Evolutionary conservation across 176 grass and related monocot species (phyloP), one percentile per base, ranked within the genome.

Genomic region (Aegilops umbellulata): DNA sequence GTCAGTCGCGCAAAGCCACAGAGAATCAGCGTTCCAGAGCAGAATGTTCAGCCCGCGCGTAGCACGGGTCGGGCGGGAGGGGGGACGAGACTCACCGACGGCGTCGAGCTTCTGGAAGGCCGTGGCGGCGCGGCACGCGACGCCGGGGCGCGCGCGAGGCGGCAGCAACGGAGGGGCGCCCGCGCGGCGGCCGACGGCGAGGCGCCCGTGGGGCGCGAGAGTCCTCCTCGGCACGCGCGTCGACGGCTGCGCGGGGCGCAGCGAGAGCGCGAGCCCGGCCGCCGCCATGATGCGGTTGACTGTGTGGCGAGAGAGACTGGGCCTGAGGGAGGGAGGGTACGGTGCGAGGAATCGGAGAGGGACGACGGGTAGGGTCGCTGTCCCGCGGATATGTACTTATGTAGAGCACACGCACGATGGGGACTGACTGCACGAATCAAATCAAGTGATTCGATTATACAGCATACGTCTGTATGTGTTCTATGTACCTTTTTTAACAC

Each of bases 61-160:
- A 46, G 42, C 42, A 46, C 42, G 42, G 11, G 16, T 16, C 67
- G 35, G 12, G 9, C 68, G 22, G 53, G 53, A 15, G 49, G 0
- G 5, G 5, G 15, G 17, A 19, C 0, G 71, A 2, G 8, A 25
- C 89, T 90, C 75, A 90, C 89, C 65, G 74, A 75, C 67, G 85
- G 89, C 85, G 8, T 90, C 85, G 20, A 90, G 85, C 76, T 80
- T 69, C 22, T 84, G 85, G 80, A 87, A 90, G 8, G 75, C 73
- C 15, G 89, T 70, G 42, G 80, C 55, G 64, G 79, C 83, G 67
- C 80, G 80, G 27, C 80, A 80, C 3, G 69, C 27, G 67, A 65
- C 14, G 41, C 3, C 44, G 24, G 39, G 70, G 11, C 42, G 17
- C 41, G n/a, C 0, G 29, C 16, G 36, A 12, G 46, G 15, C 65